Evolutionary conservation across 2,329 filamentous ascomycete species (phyloP).

Genomic region (Stemphylium vesicarium): DNA sequence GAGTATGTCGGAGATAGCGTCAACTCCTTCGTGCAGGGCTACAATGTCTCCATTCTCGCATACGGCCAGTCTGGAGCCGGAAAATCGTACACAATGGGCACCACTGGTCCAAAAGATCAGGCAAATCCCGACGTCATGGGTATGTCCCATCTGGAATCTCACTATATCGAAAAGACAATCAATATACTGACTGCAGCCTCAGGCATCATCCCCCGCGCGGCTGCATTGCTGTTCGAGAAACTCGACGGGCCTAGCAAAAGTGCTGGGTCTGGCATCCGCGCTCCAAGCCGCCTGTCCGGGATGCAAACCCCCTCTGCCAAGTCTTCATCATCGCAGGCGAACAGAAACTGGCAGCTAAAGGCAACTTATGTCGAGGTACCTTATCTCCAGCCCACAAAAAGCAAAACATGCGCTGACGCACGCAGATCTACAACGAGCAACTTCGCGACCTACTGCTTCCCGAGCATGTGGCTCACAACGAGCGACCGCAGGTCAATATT

Average conservation of each 20-base stretch:
- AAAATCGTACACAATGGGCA: constrained; percentile 99
- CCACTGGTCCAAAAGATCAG: constrained; percentile 82
- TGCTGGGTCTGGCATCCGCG: constrained; percentile 76
- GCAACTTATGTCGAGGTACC: constrained; percentile 82
- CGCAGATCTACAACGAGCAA: constrained; percentile 94
- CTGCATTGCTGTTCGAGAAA: constrained; percentile 84
- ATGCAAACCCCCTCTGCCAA: constrained; percentile 52
- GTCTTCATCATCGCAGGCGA: constrained; percentile 53
- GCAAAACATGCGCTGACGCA: constrained; percentile 21
- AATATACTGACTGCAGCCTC: constrained; percentile 26
- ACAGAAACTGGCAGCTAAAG: constrained; percentile 88
- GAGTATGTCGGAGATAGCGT: constrained; percentile 93
- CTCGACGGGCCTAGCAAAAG: constrained; percentile 69
- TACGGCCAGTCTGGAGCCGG: constrained; percentile 98
- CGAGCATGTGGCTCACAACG: constrained; percentile 70
- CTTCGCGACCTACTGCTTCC: constrained; percentile 86
- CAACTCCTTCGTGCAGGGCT: constrained; percentile 87
- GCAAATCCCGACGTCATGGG: constrained; percentile 75
- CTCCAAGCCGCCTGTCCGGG: constrained; percentile 71
- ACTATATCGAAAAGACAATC: neutral
- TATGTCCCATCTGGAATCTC: constrained; percentile 55
- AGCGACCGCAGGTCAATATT: constrained; percentile 84
- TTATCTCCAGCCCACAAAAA: neutral
- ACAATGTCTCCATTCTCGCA: constrained; percentile 96
- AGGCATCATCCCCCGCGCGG: constrained; percentile 97